Conservation (phyloP, 2,329 filamentous ascomycete genomes). For the Ascochyta koolunga region DNA sequence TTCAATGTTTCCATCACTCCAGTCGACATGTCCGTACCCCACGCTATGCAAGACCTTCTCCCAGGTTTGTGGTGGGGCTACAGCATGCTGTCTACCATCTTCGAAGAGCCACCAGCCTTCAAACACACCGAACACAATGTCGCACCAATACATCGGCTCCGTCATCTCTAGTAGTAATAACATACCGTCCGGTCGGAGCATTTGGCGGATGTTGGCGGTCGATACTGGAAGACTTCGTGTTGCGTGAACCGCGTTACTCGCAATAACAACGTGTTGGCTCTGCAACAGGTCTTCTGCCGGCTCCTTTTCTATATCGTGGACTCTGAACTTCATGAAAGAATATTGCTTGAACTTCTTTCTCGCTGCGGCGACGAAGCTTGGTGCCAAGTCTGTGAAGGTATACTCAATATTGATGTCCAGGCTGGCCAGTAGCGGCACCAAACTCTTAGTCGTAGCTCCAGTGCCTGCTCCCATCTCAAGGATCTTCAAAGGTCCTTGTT, state of each 20-base stretch:
- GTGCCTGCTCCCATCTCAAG: constrained; percentile 50
- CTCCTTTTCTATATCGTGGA: constrained; percentile 43
- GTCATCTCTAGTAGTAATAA: constrained; percentile 24
- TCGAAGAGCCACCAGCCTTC: constrained; percentile 33
- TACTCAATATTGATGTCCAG: constrained; percentile 45
- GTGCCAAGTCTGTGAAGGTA: constrained; percentile 50
- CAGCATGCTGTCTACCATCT: constrained; percentile 16
- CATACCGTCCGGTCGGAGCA: constrained; percentile 19
- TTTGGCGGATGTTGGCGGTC: constrained; percentile 10
- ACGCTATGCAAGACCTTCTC: constrained; percentile 11
- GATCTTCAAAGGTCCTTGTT: constrained; percentile 28
- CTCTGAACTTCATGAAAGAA: constrained; percentile 38
- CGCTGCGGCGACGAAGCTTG: constrained; percentile 45
- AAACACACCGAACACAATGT: constrained; percentile 26
- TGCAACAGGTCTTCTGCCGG: constrained; percentile 12
- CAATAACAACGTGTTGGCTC: constrained; percentile 18
- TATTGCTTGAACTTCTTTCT: constrained; percentile 41
- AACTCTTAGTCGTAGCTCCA: constrained; percentile 45
- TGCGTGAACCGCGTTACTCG: constrained; percentile 29
- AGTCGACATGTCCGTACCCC: constrained; percentile 19
- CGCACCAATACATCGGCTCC: constrained; percentile 20
- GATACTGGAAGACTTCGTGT: constrained; percentile 16
- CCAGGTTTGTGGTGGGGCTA: constrained; percentile 9
- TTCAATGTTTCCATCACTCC: constrained; percentile 17
- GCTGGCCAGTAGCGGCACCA: constrained; percentile 35